A percentile compares a stretch with the other conserved stretches of the same genome.
phyloP scores from a whole-genome alignment of 192 early-diverging fungal genomes.

The Gonapodya prolifera region DNA sequence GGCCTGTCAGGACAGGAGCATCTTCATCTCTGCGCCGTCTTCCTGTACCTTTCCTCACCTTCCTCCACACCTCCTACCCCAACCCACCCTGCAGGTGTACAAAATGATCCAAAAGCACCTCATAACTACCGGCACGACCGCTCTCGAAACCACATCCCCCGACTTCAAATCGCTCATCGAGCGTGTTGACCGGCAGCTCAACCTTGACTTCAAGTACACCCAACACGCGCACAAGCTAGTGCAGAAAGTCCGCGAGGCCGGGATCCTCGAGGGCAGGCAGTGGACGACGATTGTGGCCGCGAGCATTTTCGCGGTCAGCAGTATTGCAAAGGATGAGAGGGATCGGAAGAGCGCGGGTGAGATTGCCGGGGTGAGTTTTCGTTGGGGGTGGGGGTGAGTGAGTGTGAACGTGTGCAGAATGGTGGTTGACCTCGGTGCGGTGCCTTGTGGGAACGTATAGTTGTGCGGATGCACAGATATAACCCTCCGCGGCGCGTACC shows the following conservation, averaged over 20 bases:
- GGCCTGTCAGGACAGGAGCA: too few relatives aligned
- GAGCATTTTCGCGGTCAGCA: conserved; percentile 75
- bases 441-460: too few relatives aligned
- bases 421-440: background rate
- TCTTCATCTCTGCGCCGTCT: too few relatives aligned
- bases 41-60: too few relatives aligned
- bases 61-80: too few relatives aligned
- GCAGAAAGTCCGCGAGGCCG: conserved; percentile 56
- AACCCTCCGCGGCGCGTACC: conserved; percentile 81
- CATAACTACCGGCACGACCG: conserved; percentile 53
- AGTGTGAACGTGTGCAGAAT: background rate
- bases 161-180: background rate
- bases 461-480: conserved; percentile 76
- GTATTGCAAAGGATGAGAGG: conserved; percentile 34
- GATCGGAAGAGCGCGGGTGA: too few relatives aligned
- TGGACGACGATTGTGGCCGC: conserved; percentile 88
- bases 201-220: background rate
- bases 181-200: conserved; percentile 6
- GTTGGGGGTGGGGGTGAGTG: conserved; percentile 53
- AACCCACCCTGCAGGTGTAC: too few relatives aligned
- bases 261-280: conserved; percentile 76
- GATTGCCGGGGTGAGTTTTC: too few relatives aligned
- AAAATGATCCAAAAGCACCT: conserved; percentile 56
- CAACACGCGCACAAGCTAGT: conserved; percentile 18
- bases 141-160: conserved; percentile 48